phyloP scores from a whole-genome alignment of 306 rosid genomes.

The Prunus davidiana region DNA sequence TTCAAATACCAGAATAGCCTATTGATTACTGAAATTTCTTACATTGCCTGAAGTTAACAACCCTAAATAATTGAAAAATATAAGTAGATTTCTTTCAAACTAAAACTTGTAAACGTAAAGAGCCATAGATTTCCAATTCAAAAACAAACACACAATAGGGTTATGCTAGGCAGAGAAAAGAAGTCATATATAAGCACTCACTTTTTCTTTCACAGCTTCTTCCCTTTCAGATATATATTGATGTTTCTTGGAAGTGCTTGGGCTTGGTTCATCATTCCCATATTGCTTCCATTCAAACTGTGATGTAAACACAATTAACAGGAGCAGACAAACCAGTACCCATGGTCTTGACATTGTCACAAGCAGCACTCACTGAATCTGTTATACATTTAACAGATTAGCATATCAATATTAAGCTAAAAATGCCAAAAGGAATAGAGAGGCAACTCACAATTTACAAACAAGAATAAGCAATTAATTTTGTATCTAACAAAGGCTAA shows the following conservation, averaged over 20 bases:
- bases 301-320: conserved; percentile 52
- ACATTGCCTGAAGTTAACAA: not conserved
- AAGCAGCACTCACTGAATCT: conserved; percentile 28
- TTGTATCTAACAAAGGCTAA: not conserved
- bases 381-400: conserved; percentile 12
- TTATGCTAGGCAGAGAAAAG: not conserved
- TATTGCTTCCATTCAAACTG: conserved; percentile 67
- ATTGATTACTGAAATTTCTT: not conserved
- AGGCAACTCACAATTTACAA: not conserved
- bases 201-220: conserved; percentile 57
- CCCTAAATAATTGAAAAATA: not conserved
- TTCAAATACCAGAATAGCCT: not conserved
- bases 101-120: not conserved
- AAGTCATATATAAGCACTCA: conserved; percentile 3
- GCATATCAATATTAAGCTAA: not conserved
- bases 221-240: conserved; percentile 44
- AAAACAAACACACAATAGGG: not conserved
- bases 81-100: not conserved
- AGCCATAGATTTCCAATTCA: not conserved
- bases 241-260: conserved; percentile 36
- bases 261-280: conserved; percentile 45
- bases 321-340: conserved; percentile 54
- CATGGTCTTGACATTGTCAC: conserved; percentile 54
- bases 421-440: not conserved
- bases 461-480: not conserved